phyloP scores from a whole-genome alignment of 495 filamentous ascomycete genomes.

The Collariella sp. region DNA sequence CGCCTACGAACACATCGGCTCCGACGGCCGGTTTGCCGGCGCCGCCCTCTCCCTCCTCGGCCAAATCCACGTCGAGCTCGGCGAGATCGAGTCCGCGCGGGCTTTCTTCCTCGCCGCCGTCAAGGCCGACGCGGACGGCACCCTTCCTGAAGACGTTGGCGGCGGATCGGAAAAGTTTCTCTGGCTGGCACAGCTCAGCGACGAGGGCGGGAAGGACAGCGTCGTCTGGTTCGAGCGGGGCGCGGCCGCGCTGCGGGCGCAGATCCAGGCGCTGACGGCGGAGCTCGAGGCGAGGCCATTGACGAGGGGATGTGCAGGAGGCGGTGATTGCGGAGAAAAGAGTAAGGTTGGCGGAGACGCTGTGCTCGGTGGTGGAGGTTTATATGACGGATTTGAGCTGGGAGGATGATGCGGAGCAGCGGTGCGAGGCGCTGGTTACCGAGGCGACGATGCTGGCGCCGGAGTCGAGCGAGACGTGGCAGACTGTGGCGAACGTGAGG shows the following conservation, averaged over 20 bases:
- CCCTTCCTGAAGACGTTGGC: constrained; percentile 49
- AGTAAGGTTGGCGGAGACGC: constrained; percentile 67
- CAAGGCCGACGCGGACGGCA: constrained; percentile 63
- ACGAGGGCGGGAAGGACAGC: constrained; percentile 75
- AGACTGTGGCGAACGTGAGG: constrained; percentile 86
- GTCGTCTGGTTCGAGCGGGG: constrained; percentile 85
- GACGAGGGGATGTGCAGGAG: constrained; percentile 36
- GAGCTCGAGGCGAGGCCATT: constrained; percentile 23
- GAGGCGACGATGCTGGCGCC: constrained; percentile 75
- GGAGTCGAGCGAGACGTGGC: constrained; percentile 69
- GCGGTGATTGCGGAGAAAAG: constrained; percentile 56
- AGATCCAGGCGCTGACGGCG: constrained; percentile 48
- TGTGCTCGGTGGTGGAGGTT: constrained; percentile 86
- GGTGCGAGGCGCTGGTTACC: constrained; percentile 76
- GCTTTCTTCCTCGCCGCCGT: constrained; percentile 61
- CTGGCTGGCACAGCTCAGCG: constrained; percentile 87
- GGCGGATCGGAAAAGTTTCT: constrained; percentile 92
- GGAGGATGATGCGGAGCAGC: constrained; percentile 77
- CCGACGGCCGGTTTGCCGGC: constrained; percentile 41
- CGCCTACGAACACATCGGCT: constrained; percentile 45
- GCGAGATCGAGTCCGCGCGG: constrained; percentile 64
- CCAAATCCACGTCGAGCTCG: constrained; percentile 77
- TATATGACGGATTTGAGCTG: constrained; percentile 97
- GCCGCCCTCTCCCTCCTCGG: constrained; percentile 66
- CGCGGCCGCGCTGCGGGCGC: constrained; percentile 54